These are phyloP conservation scores for Neurospora sublineolata DNA, from an alignment of 495 filamentous ascomycete genomes.

Conservation along the genomic window DNA sequence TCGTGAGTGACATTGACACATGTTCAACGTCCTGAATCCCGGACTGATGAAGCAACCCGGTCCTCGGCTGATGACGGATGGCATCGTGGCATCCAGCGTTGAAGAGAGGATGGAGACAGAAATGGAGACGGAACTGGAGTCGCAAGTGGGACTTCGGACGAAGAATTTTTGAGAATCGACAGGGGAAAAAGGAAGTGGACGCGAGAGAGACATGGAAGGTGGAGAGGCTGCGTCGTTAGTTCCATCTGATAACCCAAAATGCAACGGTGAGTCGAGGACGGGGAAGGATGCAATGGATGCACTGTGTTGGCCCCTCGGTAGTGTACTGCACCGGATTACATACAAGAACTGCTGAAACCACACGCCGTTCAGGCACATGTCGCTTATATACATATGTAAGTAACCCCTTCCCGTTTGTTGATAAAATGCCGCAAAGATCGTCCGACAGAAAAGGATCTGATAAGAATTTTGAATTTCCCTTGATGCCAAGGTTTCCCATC, in stretches of 20 bases:
- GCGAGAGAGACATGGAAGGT: background rate
- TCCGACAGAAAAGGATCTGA: constrained; percentile 22
- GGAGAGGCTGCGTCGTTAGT: constrained; percentile 2
- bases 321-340: background rate
- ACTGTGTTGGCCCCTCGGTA: background rate
- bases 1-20: background rate
- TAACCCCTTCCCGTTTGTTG: background rate
- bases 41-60: background rate
- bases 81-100: background rate
- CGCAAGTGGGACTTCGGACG: background rate
- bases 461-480: constrained; percentile 29
- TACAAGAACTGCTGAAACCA: background rate
- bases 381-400: background rate
- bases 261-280: background rate
- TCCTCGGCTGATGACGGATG: constrained; percentile 1
- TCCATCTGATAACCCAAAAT: constrained; percentile 27
- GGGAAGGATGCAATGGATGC: background rate
- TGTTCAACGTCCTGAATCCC: background rate
- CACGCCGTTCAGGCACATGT: background rate
- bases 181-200: background rate
- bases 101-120: background rate
- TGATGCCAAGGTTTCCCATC: constrained; percentile 10
- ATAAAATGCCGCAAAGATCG: constrained; percentile 19
- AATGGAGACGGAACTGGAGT: background rate
- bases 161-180: background rate